Conservation (phyloP, 2,329 filamentous ascomycete species). For the Aspergillus quadricinctus region DNA sequence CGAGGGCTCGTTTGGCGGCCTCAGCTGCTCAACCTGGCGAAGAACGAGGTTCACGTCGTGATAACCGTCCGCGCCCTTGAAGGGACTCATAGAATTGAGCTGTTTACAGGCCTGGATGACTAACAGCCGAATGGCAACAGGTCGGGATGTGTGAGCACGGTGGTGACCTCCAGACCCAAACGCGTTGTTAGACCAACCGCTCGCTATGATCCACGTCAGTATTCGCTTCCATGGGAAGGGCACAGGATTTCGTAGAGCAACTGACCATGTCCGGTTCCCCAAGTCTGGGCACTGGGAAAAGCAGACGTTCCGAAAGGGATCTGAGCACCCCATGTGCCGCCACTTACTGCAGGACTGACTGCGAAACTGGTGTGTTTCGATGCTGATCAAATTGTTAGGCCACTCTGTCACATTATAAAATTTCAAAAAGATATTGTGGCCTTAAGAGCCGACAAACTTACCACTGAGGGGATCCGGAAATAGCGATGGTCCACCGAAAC, state of each 20-base stretch:
- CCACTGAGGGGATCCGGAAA: slow-evolving; percentile 42
- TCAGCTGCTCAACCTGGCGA: slow-evolving; percentile 62
- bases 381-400: slow-evolving; percentile 22
- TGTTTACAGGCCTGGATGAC: slow-evolving; percentile 75
- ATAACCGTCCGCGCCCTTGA: slow-evolving; percentile 56
- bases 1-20: slow-evolving; percentile 52
- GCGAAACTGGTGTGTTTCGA: slow-evolving; percentile 32
- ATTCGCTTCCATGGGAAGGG: background rate
- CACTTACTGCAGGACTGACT: slow-evolving; percentile 26
- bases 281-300: slow-evolving; percentile 35
- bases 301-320: slow-evolving; percentile 35
- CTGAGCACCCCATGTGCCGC: slow-evolving; percentile 32
- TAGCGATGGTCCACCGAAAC: slow-evolving; percentile 39
- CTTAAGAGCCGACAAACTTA: slow-evolving; percentile 23
- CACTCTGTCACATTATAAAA: background rate
- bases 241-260: background rate
- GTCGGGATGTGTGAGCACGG: slow-evolving; percentile 57
- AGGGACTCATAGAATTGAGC: slow-evolving; percentile 42
- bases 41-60: slow-evolving; percentile 63
- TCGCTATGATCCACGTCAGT: slow-evolving; percentile 29
- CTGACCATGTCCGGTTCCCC: slow-evolving; percentile 37
- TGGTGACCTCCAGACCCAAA: slow-evolving; percentile 47
- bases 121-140: slow-evolving; percentile 66
- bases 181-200: slow-evolving; percentile 44
- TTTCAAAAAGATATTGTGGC: background rate